phyloP scores from a whole-genome alignment of 164 flowering plant genomes.

The Chimonanthus salicifolius region DNA sequence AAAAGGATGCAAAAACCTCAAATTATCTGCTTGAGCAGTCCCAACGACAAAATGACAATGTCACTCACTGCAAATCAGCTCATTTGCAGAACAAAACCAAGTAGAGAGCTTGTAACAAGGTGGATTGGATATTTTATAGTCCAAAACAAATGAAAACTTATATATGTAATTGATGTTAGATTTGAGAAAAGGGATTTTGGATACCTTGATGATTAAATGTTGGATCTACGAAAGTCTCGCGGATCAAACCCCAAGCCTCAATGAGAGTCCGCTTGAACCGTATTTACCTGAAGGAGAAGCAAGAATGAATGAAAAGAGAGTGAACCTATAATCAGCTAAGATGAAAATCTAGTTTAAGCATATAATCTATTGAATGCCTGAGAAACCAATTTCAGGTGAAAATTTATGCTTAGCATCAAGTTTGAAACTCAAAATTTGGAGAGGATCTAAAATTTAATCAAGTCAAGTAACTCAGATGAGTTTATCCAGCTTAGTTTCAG shows the following conservation, averaged over 20 bases:
- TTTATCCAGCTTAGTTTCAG: too few species aligned
- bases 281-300: constrained; percentile 55
- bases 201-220: constrained; percentile 96
- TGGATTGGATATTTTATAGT: too few species aligned
- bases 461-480: too few species aligned
- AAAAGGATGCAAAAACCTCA: neutral
- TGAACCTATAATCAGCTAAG: too few species aligned
- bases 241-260: constrained; percentile 94
- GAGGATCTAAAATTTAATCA: too few species aligned
- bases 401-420: too few species aligned
- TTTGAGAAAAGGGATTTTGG: neutral
- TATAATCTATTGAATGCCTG: too few species aligned
- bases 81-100: neutral
- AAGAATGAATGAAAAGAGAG: neutral
- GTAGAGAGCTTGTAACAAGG: too few species aligned
- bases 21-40: neutral
- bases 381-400: too few species aligned
- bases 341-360: too few species aligned
- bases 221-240: constrained; percentile 89
- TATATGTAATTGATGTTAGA: neutral
- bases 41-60: neutral
- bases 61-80: neutral
- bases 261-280: constrained; percentile 92
- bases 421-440: too few species aligned
- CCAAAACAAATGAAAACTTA: too few species aligned